Evolutionary conservation across 345 rosid species (phyloP), one percentile per base, ranked within the genome.

Genomic region (Salix purpurea): DNA sequence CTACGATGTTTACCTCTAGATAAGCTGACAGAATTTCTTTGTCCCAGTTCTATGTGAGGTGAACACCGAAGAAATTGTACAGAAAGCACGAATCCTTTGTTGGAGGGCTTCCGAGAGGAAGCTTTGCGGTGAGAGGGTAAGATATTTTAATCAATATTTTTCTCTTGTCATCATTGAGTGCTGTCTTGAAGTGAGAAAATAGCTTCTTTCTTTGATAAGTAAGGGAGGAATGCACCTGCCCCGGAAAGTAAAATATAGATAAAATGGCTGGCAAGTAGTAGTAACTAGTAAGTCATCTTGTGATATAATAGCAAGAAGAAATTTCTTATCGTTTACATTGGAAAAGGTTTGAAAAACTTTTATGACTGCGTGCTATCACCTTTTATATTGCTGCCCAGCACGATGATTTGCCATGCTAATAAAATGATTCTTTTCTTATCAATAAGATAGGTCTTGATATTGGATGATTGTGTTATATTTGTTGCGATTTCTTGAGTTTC

Each of bases 101-200:
- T 28, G 71, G 21, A 74, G 7, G 77, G 67, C 13, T 40, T 23
- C n/a, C 24, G 48, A 21, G 44, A 65, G 24, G 46, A 65, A 32
- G 70, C 77, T 65, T 30, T 65, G 71, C 44, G n/a, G 77, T 75
- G 50, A 66, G 52, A 74, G 56, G 77, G 65, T 75, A 75, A 75
- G 36, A 12, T 75, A 14, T 36, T 75, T 13, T 4, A 66, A 21
- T 36, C 34, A 32, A 32, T 75, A 6, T 4, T 75, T 9, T 36
- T 34, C 4, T 16, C 26, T 19, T 3, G 46, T 13, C 13, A 34
- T 66, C 5, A n/a, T 32, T 36, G 44, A n/a, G 24, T 75, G 23
- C 52, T 67, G 46, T 66, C 16, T 11, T 66, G 42, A 75, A 39
- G 58, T 68, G 68, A 30, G 32, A 75, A 67, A 7, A 76, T 5